A percentile compares a stretch with the other conserved stretches of the same genome.
Evolutionary conservation across 2,329 filamentous ascomycete species (phyloP).

Genomic region (Dactylellina leptospora): DNA sequence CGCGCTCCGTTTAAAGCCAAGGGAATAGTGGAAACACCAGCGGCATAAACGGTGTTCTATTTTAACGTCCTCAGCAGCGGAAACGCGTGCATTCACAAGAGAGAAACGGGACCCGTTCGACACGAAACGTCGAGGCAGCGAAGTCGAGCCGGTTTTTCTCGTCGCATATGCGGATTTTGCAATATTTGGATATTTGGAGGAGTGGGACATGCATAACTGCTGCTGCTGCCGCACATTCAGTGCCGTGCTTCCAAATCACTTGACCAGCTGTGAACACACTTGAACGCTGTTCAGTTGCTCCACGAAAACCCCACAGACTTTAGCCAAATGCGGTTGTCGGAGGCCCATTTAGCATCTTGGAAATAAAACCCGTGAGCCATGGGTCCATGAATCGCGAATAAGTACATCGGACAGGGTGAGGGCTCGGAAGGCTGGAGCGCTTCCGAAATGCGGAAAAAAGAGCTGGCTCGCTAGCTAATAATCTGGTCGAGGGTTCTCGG

Average conservation of each 20-base stretch:
- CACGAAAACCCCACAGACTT: background rate
- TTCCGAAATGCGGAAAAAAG: constrained; percentile 43
- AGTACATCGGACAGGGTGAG: constrained; percentile 22
- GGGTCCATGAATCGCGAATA: constrained; percentile 37
- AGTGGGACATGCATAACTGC: constrained; percentile 7
- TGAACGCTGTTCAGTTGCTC: background rate
- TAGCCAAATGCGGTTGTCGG: constrained; percentile 17
- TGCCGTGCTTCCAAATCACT: constrained; percentile 25
- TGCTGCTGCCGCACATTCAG: constrained; percentile 9
- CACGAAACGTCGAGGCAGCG: constrained; percentile 27
- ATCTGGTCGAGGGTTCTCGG: background rate
- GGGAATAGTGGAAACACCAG: background rate
- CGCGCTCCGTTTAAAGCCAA: too few relatives aligned
- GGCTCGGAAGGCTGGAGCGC: constrained; percentile 28
- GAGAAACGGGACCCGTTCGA: background rate
- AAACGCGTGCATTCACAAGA: constrained; percentile 5
- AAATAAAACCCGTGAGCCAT: constrained; percentile 10
- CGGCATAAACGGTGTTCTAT: constrained; percentile 1
- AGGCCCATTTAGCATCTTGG: constrained; percentile 2
- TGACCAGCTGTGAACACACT: constrained; percentile 11
- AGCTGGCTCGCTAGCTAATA: too few relatives aligned
- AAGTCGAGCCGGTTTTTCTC: background rate
- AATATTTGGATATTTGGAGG: too few relatives aligned
- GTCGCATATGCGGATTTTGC: background rate
- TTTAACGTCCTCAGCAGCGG: constrained; percentile 15